phyloP scores from a whole-genome alignment of 345 rosid genomes.

The Pugionium dolabratum region DNA sequence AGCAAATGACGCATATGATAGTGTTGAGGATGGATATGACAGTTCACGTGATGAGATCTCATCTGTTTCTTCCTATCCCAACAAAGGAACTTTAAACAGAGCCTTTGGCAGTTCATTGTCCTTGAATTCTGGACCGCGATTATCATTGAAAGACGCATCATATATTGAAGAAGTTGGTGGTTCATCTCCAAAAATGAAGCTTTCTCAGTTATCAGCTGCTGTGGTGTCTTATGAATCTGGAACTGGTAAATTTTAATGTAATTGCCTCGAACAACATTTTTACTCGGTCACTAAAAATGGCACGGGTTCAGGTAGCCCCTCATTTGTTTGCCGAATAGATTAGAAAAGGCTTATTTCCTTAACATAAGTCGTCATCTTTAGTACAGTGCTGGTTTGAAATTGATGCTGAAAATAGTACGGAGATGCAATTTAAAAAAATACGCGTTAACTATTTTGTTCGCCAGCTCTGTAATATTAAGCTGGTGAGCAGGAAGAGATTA shows the following conservation, averaged over 20 bases:
- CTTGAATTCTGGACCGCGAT: conserved; percentile 64
- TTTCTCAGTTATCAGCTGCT: conserved; percentile 66
- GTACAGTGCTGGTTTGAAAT: conserved; percentile 17
- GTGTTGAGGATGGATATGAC: conserved; percentile 80
- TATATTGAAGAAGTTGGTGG: conserved; percentile 55
- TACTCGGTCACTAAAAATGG: conserved; percentile 18
- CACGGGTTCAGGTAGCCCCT: conserved; percentile 17
- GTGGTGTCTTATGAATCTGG: conserved; percentile 64
- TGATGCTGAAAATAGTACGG: background rate
- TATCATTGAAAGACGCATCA: conserved; percentile 60
- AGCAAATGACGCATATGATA: conserved; percentile 69
- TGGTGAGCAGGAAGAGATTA: conserved; percentile 17
- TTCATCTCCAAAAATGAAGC: conserved; percentile 58
- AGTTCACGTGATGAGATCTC: conserved; percentile 91
- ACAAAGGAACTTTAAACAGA: conserved; percentile 61
- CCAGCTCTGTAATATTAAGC: conserved; percentile 21
- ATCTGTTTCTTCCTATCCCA: conserved; percentile 76
- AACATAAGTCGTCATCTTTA: conserved; percentile 16
- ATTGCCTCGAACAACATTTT: conserved; percentile 10
- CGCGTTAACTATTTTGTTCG: conserved; percentile 4
- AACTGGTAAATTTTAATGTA: conserved; percentile 47
- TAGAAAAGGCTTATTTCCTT: conserved; percentile 1
- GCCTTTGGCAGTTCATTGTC: conserved; percentile 80
- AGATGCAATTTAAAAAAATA: conserved; percentile 10
- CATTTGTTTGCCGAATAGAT: conserved; percentile 7